phyloP scores from a whole-genome alignment of 345 rosid genomes.

The Brassica juncea region DNA sequence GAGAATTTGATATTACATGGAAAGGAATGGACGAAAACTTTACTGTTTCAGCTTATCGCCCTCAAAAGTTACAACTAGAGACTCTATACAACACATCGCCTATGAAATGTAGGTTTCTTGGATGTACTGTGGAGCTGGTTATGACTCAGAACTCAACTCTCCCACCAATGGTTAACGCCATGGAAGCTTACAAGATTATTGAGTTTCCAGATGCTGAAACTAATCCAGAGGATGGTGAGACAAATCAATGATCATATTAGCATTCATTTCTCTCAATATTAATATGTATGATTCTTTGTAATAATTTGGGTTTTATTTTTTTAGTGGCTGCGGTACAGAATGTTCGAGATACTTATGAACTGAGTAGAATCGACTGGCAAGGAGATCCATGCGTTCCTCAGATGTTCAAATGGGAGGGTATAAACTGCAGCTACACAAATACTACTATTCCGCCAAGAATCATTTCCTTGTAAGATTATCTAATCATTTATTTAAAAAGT shows the following conservation, averaged over 20 bases:
- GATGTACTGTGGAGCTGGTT: conserved; percentile 11
- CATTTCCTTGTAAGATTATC: conserved; percentile 46
- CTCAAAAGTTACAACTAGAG: conserved; percentile 19
- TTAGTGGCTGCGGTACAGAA: conserved; percentile 42
- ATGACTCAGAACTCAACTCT: conserved; percentile 25
- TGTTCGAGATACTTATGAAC: conserved; percentile 41
- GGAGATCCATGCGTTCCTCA: conserved; percentile 52
- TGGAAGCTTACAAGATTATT: conserved; percentile 19
- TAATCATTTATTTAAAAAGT: not conserved
- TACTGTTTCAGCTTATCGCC: conserved; percentile 10
- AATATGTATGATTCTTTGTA: not conserved
- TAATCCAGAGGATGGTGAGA: conserved; percentile 28
- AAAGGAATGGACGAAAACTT: not conserved
- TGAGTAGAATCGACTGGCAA: conserved; percentile 44
- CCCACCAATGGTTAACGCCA: conserved; percentile 28
- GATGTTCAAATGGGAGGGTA: conserved; percentile 35
- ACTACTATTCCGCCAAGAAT: conserved; percentile 37
- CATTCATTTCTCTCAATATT: not conserved
- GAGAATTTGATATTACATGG: conserved; percentile 34
- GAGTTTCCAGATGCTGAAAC: conserved; percentile 31
- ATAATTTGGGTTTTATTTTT: not conserved
- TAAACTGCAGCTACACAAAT: conserved; percentile 42
- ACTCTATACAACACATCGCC: conserved; percentile 17
- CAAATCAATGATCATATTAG: not conserved
- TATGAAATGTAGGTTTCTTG: conserved; percentile 5